Evolutionary conservation across 2,329 filamentous ascomycete species (phyloP).

Genomic region (Penicillium sp.): DNA sequence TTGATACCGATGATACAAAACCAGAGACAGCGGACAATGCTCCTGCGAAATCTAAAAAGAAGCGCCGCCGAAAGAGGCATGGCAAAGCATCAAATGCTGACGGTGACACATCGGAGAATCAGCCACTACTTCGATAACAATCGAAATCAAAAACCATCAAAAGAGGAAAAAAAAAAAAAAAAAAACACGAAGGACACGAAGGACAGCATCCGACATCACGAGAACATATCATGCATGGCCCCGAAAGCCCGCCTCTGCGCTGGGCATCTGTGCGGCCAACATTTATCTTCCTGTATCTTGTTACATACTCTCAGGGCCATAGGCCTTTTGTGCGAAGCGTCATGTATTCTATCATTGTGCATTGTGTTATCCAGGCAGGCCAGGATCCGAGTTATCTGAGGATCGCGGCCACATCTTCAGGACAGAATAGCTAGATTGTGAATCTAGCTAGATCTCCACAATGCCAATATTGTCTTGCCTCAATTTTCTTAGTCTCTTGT

Average conservation of each 20-base stretch:
- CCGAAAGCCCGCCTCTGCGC: neutral
- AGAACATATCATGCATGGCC: neutral
- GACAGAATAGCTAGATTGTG: no score
- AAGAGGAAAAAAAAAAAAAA: neutral
- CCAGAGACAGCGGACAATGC: neutral
- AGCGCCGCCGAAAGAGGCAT: slow-evolving; percentile 26
- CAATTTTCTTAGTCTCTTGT: no score
- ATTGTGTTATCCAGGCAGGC: neutral
- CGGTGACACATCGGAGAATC: slow-evolving; percentile 16
- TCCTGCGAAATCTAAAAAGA: slow-evolving; percentile 14
- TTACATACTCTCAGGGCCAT: no score
- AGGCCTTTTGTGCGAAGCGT: neutral
- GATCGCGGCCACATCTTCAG: no score
- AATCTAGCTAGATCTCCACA: no score
- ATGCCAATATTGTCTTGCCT: no score
- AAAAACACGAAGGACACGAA: neutral
- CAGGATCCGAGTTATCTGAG: no score
- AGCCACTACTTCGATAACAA: slow-evolving; percentile 19
- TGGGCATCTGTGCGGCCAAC: neutral
- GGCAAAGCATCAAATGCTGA: slow-evolving; percentile 13
- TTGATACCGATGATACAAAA: slow-evolving; percentile 1
- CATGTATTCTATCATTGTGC: neutral
- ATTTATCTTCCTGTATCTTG: neutral
- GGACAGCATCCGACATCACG: no score
- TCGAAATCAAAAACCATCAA: neutral